A percentile compares a stretch with the other conserved stretches of the same genome.
These are phyloP conservation scores for Ophiognomonia clavigignenti-juglandacearum DNA, from an alignment of 2,329 filamentous ascomycete genomes.

Conservation along the genomic window DNA sequence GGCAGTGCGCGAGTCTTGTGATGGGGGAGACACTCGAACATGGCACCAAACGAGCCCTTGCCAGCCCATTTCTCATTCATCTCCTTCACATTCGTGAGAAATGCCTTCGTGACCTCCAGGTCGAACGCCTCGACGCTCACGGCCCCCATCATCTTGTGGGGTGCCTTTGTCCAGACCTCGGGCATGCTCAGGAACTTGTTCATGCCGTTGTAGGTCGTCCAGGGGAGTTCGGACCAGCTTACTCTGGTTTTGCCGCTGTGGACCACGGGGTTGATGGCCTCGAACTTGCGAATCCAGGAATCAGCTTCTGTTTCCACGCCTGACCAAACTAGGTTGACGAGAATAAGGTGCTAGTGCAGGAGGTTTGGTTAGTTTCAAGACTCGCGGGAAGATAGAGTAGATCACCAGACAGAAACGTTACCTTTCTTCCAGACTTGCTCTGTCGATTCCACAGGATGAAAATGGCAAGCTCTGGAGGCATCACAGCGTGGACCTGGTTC, in stretches of 20 bases:
- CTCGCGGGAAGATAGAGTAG: background rate
- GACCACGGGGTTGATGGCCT: background rate
- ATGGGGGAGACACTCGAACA: constrained; percentile 2
- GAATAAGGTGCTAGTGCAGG: constrained; percentile 2
- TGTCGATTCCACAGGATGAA: constrained; percentile 1
- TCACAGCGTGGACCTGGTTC: background rate
- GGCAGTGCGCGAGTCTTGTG: background rate
- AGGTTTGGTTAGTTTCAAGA: too few relatives aligned
- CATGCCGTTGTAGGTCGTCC: constrained; percentile 4
- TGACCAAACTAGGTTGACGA: constrained; percentile 2
- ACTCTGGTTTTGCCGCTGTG: background rate
- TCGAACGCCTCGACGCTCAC: constrained; percentile 1
- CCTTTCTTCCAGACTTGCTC: background rate
- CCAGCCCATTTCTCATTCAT: constrained; percentile 6
- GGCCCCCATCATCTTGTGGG: background rate
- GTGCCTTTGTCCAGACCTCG: background rate
- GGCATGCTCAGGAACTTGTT: constrained; percentile 1
- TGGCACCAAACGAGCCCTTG: background rate
- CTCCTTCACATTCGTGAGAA: background rate
- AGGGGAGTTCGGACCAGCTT: background rate
- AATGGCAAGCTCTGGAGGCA: background rate
- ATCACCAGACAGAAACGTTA: background rate
- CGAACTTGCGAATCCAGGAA: background rate
- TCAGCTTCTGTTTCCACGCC: background rate
- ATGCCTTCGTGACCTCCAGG: background rate